These are phyloP conservation scores for Hypericum androsaemum DNA, from an alignment of 345 rosid species.

Conservation along the genomic window DNA sequence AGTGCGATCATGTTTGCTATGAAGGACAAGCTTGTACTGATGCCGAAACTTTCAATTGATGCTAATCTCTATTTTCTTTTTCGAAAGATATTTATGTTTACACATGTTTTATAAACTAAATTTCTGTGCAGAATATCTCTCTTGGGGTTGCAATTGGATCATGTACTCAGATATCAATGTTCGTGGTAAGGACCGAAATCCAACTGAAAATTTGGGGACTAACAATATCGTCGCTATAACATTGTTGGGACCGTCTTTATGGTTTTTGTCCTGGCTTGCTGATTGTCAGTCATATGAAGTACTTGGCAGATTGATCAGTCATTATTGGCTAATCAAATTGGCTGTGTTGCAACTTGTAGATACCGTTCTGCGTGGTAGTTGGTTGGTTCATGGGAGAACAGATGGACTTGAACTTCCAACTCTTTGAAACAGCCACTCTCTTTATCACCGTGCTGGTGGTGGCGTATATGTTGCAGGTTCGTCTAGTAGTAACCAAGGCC, in stretches of 20 bases:
- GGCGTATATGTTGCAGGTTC: conserved; percentile 41
- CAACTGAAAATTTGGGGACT: background rate
- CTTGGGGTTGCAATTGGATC: conserved; percentile 50
- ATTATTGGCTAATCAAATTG: background rate
- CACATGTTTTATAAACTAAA: background rate
- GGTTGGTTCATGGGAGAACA: conserved; percentile 36
- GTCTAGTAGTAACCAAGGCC: background rate
- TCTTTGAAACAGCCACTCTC: conserved; percentile 38
- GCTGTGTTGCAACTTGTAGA: conserved; percentile 18
- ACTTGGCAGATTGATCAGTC: conserved; percentile 1
- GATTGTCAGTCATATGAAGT: background rate
- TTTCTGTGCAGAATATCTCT: conserved; percentile 30
- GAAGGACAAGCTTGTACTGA: conserved; percentile 44
- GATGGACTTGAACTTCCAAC: conserved; percentile 40
- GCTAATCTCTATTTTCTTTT: background rate
- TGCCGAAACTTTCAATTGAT: background rate
- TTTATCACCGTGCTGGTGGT: conserved; percentile 35
- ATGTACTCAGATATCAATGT: conserved; percentile 47
- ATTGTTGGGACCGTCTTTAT: too few relatives aligned
- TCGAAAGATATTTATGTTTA: background rate
- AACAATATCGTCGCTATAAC: background rate
- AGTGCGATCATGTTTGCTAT: conserved; percentile 44
- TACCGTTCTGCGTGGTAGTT: conserved; percentile 35
- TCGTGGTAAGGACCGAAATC: conserved; percentile 23
- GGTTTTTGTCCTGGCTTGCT: too few relatives aligned